Evolutionary conservation across 257 asterid genomes (phyloP).

Genomic region (Misopates orontium): DNA sequence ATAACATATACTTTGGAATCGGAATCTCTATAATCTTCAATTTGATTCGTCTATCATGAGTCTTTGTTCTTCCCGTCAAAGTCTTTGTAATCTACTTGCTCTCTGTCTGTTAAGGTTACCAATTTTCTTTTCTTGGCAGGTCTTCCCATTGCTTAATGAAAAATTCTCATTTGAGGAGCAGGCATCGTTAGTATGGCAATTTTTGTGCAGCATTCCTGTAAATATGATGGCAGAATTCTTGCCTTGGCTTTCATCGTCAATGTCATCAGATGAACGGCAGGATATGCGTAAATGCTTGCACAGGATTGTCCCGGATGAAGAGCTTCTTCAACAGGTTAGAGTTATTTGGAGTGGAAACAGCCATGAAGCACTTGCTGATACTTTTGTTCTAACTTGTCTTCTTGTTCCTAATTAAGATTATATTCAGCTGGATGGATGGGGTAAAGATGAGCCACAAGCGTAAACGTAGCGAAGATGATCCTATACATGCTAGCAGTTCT

Average conservation of each 20-base stretch:
- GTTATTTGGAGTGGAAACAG: constrained; percentile 24
- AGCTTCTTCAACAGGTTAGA: constrained; percentile 86
- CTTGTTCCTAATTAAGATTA: constrained; percentile 51
- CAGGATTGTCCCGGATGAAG: constrained; percentile 79
- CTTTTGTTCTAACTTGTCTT: constrained; percentile 42
- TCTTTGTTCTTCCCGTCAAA: constrained; percentile 11
- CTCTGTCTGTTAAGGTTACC: constrained; percentile 9
- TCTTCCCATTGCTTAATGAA: constrained; percentile 79
- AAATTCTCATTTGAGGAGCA: constrained; percentile 96
- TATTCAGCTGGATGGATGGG: constrained; percentile 98
- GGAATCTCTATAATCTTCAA: constrained; percentile 3
- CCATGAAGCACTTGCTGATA: constrained; percentile 20
- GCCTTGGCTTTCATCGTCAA: constrained; percentile 95
- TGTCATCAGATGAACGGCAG: constrained; percentile 78
- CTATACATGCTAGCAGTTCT: constrained; percentile 37
- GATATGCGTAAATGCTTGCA: constrained; percentile 91
- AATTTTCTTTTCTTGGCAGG: constrained; percentile 46
- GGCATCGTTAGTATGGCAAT: constrained; percentile 96
- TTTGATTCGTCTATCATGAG: constrained; percentile 11
- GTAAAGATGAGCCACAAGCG: constrained; percentile 70
- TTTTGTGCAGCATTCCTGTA: constrained; percentile 94
- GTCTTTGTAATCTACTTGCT: constrained; percentile 18
- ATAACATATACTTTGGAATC: constrained; percentile 9
- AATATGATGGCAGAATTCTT: constrained; percentile 98
- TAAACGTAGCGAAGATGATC: constrained; percentile 57